Evolutionary conservation across 2,329 filamentous ascomycete genomes (phyloP).

Genomic region (Venturia oleaginea): DNA sequence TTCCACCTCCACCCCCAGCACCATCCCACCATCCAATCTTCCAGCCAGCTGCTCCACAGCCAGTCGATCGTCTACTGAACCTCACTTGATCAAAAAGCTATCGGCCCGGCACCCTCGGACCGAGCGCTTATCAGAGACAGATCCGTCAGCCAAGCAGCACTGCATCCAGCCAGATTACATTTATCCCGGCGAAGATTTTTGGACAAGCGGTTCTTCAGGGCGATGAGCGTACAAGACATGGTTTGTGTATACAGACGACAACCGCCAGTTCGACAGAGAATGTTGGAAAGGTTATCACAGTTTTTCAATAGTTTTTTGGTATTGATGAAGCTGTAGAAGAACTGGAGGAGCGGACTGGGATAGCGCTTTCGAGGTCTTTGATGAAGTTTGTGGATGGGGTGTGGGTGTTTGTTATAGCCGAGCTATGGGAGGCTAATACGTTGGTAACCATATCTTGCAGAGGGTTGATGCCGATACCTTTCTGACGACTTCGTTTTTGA

Average conservation of each 20-base stretch:
- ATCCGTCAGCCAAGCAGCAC: neutral
- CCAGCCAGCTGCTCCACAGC: neutral
- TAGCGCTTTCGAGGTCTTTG: neutral
- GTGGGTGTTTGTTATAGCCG: neutral
- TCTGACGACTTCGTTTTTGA: too few relatives aligned
- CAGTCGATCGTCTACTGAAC: neutral
- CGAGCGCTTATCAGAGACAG: neutral
- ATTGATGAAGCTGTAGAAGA: neutral
- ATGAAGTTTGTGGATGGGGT: neutral
- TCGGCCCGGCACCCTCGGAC: neutral
- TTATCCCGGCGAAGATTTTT: neutral
- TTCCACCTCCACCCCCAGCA: neutral
- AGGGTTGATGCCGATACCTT: too few relatives aligned
- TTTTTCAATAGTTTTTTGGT: neutral
- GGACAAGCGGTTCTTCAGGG: neutral
- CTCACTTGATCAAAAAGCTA: neutral
- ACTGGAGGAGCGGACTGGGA: neutral
- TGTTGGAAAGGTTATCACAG: neutral
- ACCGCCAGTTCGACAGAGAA: neutral
- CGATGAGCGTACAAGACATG: neutral
- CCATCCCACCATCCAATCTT: neutral
- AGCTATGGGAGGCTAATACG: neutral
- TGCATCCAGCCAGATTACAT: neutral
- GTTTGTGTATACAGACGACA: neutral
- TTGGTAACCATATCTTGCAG: neutral